phyloP scores from a whole-genome alignment of 2,329 filamentous ascomycete genomes.

The Madurella fahalii region DNA sequence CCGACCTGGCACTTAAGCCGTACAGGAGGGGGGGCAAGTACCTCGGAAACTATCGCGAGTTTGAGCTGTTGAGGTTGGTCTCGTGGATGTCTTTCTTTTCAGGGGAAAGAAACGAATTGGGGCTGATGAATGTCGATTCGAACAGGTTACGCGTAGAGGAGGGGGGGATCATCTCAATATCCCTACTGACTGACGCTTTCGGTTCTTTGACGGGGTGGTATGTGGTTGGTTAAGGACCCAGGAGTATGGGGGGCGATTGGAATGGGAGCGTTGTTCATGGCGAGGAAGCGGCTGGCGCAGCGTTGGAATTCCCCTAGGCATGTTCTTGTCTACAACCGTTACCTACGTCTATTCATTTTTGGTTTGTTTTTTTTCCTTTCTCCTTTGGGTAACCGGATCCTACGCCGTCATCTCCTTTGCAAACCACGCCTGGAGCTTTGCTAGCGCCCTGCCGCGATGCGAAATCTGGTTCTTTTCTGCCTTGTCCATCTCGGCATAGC shows the following conservation, averaged over 20 bases:
- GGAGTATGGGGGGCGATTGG: no score
- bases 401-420: conserved; percentile 37
- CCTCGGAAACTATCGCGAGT: conserved; percentile 66
- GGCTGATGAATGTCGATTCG: no score
- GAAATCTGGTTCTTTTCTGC: conserved; percentile 85
- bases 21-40: conserved; percentile 70
- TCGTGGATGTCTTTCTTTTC: background rate
- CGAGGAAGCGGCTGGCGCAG: no score
- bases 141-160: background rate
- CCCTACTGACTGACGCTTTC: no score
- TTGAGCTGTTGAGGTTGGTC: conserved; percentile 73
- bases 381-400: no score
- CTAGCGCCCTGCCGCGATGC: conserved; percentile 81
- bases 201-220: no score
- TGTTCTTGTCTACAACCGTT: no score
- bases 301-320: no score
- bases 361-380: background rate
- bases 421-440: conserved; percentile 82
- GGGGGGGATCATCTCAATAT: no score
- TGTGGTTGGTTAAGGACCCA: no score
- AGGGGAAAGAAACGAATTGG: no score
- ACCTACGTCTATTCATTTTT: background rate
- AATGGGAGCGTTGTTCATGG: no score
- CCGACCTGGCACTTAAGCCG: conserved; percentile 57
- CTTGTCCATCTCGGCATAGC: conserved; percentile 92